phyloP scores from a whole-genome alignment of 345 rosid species.

The Salix caprea region DNA sequence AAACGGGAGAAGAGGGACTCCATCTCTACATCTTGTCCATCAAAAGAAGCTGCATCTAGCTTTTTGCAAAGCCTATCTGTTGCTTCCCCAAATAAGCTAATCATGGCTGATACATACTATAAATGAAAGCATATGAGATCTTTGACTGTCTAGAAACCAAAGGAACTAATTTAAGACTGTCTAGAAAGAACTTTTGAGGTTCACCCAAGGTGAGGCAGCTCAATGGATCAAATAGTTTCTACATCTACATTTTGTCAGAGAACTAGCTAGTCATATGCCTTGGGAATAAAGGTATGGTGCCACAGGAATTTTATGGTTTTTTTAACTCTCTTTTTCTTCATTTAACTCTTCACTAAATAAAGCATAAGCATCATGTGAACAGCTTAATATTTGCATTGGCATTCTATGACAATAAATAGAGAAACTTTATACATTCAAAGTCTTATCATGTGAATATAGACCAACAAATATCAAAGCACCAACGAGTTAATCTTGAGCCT shows the following conservation, averaged over 20 bases:
- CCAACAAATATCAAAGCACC: neutral
- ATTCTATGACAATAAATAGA: neutral
- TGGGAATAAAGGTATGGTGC: neutral
- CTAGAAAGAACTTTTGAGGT: neutral
- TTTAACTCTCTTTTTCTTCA: neutral
- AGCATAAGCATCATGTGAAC: neutral
- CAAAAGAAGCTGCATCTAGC: constrained; percentile 69
- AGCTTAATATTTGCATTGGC: neutral
- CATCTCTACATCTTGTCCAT: constrained; percentile 85
- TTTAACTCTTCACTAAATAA: neutral
- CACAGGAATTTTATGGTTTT: neutral
- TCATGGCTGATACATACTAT: constrained; percentile 93
- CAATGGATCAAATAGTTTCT: no score
- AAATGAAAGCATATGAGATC: constrained; percentile 8
- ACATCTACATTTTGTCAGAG: neutral
- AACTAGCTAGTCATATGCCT: neutral
- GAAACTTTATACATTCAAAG: neutral
- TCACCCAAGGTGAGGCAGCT: neutral
- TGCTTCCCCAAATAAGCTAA: constrained; percentile 75
- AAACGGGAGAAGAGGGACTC: constrained; percentile 93
- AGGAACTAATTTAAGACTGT: neutral
- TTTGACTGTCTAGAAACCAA: no score
- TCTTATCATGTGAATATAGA: neutral
- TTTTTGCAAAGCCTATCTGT: constrained; percentile 82
- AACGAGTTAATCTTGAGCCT: neutral